A percentile compares a stretch with the other conserved stretches of the same genome.
Evolutionary conservation across 768 basidiomycete genomes (phyloP).

Genomic region (Agrocybe pediades): DNA sequence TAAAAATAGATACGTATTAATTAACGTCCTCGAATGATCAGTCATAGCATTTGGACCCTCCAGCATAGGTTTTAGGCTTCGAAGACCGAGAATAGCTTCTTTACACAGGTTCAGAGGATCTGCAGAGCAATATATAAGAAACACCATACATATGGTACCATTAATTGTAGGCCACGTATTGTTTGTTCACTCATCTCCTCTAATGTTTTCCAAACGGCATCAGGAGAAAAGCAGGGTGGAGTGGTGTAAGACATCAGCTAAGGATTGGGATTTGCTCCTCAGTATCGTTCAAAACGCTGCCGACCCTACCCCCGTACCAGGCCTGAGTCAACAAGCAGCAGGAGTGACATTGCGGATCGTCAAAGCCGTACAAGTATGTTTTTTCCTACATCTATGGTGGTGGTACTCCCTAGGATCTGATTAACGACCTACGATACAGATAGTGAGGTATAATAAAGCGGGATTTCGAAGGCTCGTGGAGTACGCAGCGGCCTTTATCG

Average conservation of each 20-base stretch:
- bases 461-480: conserved; percentile 13
- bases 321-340: conserved; percentile 19
- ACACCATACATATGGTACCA: too few species aligned
- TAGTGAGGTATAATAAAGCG: conserved; percentile 17
- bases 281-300: conserved; percentile 15
- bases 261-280: conserved; percentile 5
- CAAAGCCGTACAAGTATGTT: conserved; percentile 17
- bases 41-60: too few species aligned
- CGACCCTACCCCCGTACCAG: conserved; percentile 17
- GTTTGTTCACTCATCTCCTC: background rate
- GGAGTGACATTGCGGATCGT: conserved; percentile 12
- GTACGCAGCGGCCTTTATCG: conserved; percentile 9
- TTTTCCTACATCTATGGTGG: background rate
- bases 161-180: too few species aligned
- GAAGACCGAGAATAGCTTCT: too few species aligned
- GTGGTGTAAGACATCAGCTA: conserved; percentile 1
- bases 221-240: background rate
- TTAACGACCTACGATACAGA: background rate
- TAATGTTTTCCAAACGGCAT: background rate
- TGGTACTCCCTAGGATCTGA: background rate
- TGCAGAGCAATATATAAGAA: too few species aligned
- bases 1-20: too few species aligned
- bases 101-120: too few species aligned
- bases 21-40: too few species aligned
- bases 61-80: too few species aligned